Evolutionary conservation across 441 rosid genomes (phyloP).

Genomic region (Populus tomentosa): DNA sequence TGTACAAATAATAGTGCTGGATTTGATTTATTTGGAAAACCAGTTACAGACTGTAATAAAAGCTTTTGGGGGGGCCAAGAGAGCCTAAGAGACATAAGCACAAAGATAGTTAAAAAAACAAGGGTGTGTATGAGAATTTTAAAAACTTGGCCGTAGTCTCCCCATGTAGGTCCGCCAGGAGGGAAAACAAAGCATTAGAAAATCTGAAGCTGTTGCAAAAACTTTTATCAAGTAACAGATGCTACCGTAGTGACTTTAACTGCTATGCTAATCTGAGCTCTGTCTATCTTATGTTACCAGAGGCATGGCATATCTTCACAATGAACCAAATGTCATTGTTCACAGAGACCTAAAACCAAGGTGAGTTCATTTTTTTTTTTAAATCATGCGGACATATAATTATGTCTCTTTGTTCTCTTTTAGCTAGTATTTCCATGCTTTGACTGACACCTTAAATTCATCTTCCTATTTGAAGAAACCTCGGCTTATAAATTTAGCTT

Average conservation of each 20-base stretch:
- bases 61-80: too few species aligned
- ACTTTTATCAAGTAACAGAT: background rate
- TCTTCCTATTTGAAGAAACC: background rate
- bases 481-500: constrained; percentile 1
- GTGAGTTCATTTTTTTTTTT: constrained; percentile 30
- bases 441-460: background rate
- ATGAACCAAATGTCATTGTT: constrained; percentile 94
- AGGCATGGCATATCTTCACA: constrained; percentile 98
- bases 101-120: too few species aligned
- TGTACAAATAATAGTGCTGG: background rate
- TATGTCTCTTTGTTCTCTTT: background rate
- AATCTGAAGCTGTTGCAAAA: background rate
- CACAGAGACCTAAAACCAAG: constrained; percentile 96
- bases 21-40: background rate
- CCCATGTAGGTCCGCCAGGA: too few species aligned
- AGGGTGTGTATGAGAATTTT: too few species aligned
- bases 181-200: background rate
- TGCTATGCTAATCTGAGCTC: constrained; percentile 21
- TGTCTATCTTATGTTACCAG: constrained; percentile 38
- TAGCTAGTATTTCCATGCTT: constrained; percentile 1
- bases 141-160: too few species aligned
- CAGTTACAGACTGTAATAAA: too few species aligned
- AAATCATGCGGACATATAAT: constrained; percentile 1
- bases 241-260: background rate
- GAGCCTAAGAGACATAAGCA: too few species aligned